Evolutionary conservation across 768 basidiomycete genomes (phyloP).

Genomic region (Psilocybe azurescens): DNA sequence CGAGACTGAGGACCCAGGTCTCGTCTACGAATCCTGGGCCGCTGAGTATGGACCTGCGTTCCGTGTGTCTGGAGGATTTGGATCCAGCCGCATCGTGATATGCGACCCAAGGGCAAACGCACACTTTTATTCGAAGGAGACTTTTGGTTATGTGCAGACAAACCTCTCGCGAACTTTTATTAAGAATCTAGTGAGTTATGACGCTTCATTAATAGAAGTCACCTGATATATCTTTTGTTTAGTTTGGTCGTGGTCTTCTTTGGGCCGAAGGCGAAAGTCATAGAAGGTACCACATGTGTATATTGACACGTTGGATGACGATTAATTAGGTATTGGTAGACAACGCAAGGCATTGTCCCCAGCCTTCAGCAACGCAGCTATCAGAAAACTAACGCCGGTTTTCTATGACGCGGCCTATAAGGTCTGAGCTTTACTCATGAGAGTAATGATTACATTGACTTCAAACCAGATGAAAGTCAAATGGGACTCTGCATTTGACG

Average conservation of each 20-base stretch:
- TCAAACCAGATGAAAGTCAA: constrained; percentile 35
- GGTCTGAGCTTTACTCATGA: constrained; percentile 28
- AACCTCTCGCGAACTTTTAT: constrained; percentile 39
- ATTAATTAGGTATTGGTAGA: constrained; percentile 17
- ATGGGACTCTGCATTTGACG: constrained; percentile 36
- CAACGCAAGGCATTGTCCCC: constrained; percentile 57
- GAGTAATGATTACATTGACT: too few relatives aligned
- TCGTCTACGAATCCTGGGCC: constrained; percentile 51
- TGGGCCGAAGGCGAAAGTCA: constrained; percentile 54
- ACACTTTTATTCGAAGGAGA: constrained; percentile 56
- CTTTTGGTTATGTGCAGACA: constrained; percentile 50
- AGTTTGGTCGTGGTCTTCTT: constrained; percentile 47
- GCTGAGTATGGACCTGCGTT: constrained; percentile 53
- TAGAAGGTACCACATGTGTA: constrained; percentile 35
- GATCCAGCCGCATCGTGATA: constrained; percentile 38
- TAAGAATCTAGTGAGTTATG: constrained; percentile 40
- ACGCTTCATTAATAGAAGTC: not conserved
- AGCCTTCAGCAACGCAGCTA: constrained; percentile 57
- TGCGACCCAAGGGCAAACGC: constrained; percentile 56
- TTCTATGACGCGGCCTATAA: constrained; percentile 60
- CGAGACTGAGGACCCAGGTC: constrained; percentile 32
- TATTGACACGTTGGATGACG: not conserved
- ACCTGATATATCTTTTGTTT: not conserved
- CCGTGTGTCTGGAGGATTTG: constrained; percentile 41
- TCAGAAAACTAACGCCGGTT: constrained; percentile 48